Evolutionary conservation across 192 early-diverging fungal species (phyloP), one percentile per base, ranked within the genome.

Genomic region (Haplosporangium gracile): DNA sequence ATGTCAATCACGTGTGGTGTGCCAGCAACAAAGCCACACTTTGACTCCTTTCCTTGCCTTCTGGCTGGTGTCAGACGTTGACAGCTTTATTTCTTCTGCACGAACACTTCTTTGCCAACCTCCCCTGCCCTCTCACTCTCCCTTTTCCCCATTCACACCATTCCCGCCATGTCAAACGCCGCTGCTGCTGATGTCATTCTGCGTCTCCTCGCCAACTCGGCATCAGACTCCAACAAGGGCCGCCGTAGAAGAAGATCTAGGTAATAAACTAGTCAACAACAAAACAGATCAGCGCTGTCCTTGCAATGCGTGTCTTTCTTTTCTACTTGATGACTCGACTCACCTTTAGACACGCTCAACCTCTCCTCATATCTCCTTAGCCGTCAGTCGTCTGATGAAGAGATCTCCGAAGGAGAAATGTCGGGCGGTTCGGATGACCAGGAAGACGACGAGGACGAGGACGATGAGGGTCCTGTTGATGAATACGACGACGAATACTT

Each of bases 401-500:
- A 88, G 68, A 89, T 89, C 72, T 88, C 88, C 53, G 86, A 83
- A 34, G 83, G 40, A 15, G 88, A 82, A 51, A 81, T 79, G 51
- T 76, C 72, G 20, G 80, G 75, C 49, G 69, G 89, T 85, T 78
- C 83, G 20, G 83, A 90, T 72, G 90, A 91, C 72, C 89, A 92
- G 57, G 75, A 82, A n/a, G 82, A 87, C 39, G 77, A 87, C 7
- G 90, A 88, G 18, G 88, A 90, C 32, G 90, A 93, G 34, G 92
- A 90, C 51, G 91, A 93, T 57, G 87, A 91, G n/a, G 92, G 88
- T 42, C 91, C 92, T 16, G 55, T 94, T 24, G 93, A 94, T 74
- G 90, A 93, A 75, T 96, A 94, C 88, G 95, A 93, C n/a, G 90
- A 92, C 8, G 95, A 96, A 51, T 88, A 93, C 70, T 95, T 94